A percentile compares a stretch with the other conserved stretches of the same genome.
Conservation (phyloP, 2,329 filamentous ascomycete species). For the Geosmithia putterillii region DNA sequence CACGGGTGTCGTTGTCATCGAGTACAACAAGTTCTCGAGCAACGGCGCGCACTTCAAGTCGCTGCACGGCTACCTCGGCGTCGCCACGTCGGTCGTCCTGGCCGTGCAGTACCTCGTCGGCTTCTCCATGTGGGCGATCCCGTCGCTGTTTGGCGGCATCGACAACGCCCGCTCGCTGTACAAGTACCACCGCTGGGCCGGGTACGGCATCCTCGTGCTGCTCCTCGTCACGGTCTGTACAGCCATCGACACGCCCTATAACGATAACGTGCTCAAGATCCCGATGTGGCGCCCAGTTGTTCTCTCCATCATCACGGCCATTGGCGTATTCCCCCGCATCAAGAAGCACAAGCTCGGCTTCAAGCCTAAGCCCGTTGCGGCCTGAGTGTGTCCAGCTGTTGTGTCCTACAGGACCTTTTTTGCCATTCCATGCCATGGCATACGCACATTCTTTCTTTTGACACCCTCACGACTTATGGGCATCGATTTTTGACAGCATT, state of each 20-base stretch:
- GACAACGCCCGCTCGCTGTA: constrained; percentile 73
- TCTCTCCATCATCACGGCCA: constrained; percentile 51
- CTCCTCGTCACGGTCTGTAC: constrained; percentile 63
- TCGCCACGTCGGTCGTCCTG: constrained; percentile 59
- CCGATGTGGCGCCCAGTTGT: constrained; percentile 64
- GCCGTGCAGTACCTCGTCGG: constrained; percentile 66
- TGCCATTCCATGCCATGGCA: too few relatives aligned
- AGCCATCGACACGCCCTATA: constrained; percentile 68
- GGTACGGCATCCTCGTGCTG: constrained; percentile 61
- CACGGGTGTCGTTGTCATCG: constrained; percentile 58
- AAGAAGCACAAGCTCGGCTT: constrained; percentile 70
- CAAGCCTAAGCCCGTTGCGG: neutral
- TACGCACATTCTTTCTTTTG: too few relatives aligned
- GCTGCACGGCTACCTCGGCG: constrained; percentile 71
- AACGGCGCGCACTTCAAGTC: constrained; percentile 64
- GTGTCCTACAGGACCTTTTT: too few relatives aligned
- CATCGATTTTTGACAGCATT: too few relatives aligned
- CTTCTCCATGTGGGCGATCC: constrained; percentile 69
- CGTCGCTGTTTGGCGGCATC: constrained; percentile 63
- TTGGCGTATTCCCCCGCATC: constrained; percentile 66
- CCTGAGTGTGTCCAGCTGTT: too few relatives aligned
- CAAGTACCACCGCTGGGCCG: constrained; percentile 75
- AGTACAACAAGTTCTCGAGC: constrained; percentile 70
- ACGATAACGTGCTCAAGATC: constrained; percentile 53
- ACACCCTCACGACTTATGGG: too few relatives aligned